Base-by-base conservation (phyloP, 163 green algal species). In the Chlamydomonas reinhardtii region DNA sequence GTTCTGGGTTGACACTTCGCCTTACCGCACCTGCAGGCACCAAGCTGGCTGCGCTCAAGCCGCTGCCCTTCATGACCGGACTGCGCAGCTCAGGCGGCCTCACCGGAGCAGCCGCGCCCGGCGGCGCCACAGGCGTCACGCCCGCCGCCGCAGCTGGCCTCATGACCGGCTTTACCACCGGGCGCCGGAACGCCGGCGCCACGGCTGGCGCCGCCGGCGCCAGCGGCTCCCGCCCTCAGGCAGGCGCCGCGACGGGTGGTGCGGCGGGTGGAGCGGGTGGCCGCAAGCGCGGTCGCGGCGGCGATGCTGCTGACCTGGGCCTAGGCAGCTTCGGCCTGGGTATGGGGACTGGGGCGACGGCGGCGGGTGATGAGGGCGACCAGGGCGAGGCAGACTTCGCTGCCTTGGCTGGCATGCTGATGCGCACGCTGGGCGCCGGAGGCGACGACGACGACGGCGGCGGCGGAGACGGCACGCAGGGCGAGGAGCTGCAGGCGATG, bases 21-120 rank as follows among this genome's bases (percentile, higher is more conserved):
- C 8, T 8, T 8, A 8, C 39, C 39, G 39, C 39, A 14, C 71
- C 71, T 31, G 61, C 64, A 83, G 62, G 34, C 6, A 22, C 8
- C 76, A 84, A 84, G 65, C n/a, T 76, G 29, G 31, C 64, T 5
- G 43, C 39, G 11, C 65, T 75, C 27, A 75, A 68, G 65, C 76
- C 76, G 22, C 39, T 84, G 76, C 76, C 76, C 65, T 84, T 75
- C 76, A 83, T 83, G 76, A 65, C 76, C 11, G 76, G 76, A 2
- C 59, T 74, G 3, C 32, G 65, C 29, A 35, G 32, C 22, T 29
- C 69, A 22, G 59, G 17, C 20, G 71, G 37, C 22, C 2, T 15
- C 39, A 25, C 37, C 37, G 11, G 14, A 29, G 70, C 71, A 16
- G 68, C 4, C 34, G 32, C 68, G 34, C 19, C 17, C 4, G 68